phyloP scores from a whole-genome alignment of 352 stramenopile species.

The Phytophthora lateralis region DNA sequence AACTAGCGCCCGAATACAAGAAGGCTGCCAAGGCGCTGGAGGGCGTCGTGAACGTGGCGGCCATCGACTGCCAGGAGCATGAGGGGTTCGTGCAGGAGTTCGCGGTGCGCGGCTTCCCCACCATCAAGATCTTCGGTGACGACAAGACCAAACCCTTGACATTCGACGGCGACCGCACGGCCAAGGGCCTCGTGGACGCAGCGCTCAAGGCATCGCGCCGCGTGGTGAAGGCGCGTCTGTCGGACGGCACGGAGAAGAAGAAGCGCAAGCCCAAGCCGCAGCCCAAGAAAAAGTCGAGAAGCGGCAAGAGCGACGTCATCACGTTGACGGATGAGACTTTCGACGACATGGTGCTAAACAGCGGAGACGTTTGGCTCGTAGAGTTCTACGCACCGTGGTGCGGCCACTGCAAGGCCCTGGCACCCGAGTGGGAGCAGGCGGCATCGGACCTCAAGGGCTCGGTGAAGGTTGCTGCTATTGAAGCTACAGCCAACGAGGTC shows the following conservation, averaged over 20 bases:
- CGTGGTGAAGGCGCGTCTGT: slow-evolving; percentile 82
- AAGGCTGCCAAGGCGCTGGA: slow-evolving; percentile 89
- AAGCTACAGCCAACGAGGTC: slow-evolving; percentile 92
- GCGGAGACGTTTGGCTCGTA: slow-evolving; percentile 90
- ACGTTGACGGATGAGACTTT: slow-evolving; percentile 93
- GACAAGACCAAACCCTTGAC: slow-evolving; percentile 80
- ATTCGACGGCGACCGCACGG: slow-evolving; percentile 83
- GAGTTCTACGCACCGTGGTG: slow-evolving; percentile 95
- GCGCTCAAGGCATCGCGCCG: slow-evolving; percentile 70
- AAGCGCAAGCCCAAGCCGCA: slow-evolving; percentile 38
- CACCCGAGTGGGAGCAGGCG: slow-evolving; percentile 92
- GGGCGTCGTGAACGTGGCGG: slow-evolving; percentile 90
- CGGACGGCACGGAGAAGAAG: slow-evolving; percentile 63
- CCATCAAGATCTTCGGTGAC: slow-evolving; percentile 93
- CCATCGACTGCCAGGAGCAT: slow-evolving; percentile 84
- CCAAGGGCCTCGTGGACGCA: slow-evolving; percentile 86
- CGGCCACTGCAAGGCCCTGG: slow-evolving; percentile 92
- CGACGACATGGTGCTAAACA: slow-evolving; percentile 90
- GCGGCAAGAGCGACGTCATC: slow-evolving; percentile 76
- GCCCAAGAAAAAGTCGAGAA: slow-evolving; percentile 52
- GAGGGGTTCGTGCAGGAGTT: slow-evolving; percentile 87
- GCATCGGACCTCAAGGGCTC: slow-evolving; percentile 86
- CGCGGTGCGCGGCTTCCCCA: slow-evolving; percentile 92
- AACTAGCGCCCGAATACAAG: slow-evolving; percentile 92
- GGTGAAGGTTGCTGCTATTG: slow-evolving; percentile 92